A percentile compares a stretch with the other conserved stretches of the same genome.
Evolutionary conservation across 345 rosid species (phyloP).

Genomic region (Eucalyptus regnans): DNA sequence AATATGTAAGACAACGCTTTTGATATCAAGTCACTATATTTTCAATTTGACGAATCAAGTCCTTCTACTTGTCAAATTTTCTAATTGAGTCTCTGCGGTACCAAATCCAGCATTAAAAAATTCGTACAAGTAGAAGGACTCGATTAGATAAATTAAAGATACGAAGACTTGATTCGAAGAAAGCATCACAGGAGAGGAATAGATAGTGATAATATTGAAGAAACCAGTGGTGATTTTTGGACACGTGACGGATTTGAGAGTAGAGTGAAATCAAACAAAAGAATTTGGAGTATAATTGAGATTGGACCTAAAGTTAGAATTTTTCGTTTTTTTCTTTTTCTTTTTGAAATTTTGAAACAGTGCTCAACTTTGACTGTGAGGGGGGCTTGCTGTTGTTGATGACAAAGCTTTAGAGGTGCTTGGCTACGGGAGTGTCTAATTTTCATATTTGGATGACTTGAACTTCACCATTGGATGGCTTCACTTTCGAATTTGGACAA

Average conservation of each 20-base stretch:
- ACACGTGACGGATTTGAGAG: rapidly evolving
- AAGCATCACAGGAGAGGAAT: not conserved
- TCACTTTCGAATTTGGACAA: rapidly evolving
- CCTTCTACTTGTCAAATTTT: not conserved
- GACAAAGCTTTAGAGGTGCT: not conserved
- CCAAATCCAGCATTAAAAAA: not conserved
- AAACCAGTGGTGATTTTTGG: rapidly evolving
- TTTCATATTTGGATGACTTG: not conserved
- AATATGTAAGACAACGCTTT: not conserved
- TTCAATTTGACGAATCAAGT: not conserved
- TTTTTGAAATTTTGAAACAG: not conserved
- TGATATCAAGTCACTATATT: not conserved
- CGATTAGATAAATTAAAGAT: not conserved
- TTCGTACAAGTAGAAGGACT: not conserved
- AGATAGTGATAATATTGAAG: not conserved
- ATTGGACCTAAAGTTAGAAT: rapidly evolving
- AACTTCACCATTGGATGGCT: not conserved
- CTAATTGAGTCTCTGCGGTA: not conserved
- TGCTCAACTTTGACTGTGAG: not conserved
- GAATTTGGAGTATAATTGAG: not conserved
- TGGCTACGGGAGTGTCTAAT: rapidly evolving
- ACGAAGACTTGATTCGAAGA: too few relatives aligned
- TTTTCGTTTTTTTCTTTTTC: too few relatives aligned
- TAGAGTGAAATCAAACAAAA: not conserved
- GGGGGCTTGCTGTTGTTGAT: not conserved